Base-by-base conservation (phyloP, 1,139 yeast genomes). In the Saccharomyces uvarum region DNA sequence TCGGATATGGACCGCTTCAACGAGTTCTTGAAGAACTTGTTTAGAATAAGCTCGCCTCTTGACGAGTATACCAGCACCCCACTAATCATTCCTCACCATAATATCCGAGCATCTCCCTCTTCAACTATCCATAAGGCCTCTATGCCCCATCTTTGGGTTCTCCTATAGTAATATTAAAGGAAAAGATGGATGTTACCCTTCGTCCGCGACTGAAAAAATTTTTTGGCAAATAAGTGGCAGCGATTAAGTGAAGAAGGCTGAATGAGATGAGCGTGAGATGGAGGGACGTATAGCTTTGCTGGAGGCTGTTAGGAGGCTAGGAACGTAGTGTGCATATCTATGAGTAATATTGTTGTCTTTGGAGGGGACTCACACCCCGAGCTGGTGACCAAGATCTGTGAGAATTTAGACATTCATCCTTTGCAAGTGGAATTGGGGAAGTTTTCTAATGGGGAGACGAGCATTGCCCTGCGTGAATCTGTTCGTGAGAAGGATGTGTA, bases 401-500 rank as follows among this genome's bases (percentile, higher is more conserved):
- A 82, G n/a, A 82, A 83, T 65, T 70, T 86, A 51, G 82, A 86
- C 6, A 71, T 84, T n/a, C 81, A 81, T 47, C 78, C 79, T 60
- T 86, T 88, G 4, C 72, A 75, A 42, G 85, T 83, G 13, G 73
- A 75, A 38, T 74, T 83, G 46, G 79, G 77, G 50, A 84, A 83
- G 65, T 86, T 86, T 68, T 77, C 80, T 28, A 91, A 91, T 68
- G 97, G 97, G 54, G 98, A 91, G 67, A 89, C 95, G n/a, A 83
- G 91, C 44, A 86, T 90, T 55, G 86, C 84, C 56, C 80, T 91
- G 56, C 79, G 79, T 56, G 95, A 88, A 65, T 85, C 95, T 11
- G 97, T 91, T 42, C 79, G 97, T 68, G 97, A 89, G 63, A 91
- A 90, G 72, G 97, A 90, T 70, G 97, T 91, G 3, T 91, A 86